Conservation (phyloP, 2,329 filamentous ascomycete genomes). For the Beauveria medogensis region DNA sequence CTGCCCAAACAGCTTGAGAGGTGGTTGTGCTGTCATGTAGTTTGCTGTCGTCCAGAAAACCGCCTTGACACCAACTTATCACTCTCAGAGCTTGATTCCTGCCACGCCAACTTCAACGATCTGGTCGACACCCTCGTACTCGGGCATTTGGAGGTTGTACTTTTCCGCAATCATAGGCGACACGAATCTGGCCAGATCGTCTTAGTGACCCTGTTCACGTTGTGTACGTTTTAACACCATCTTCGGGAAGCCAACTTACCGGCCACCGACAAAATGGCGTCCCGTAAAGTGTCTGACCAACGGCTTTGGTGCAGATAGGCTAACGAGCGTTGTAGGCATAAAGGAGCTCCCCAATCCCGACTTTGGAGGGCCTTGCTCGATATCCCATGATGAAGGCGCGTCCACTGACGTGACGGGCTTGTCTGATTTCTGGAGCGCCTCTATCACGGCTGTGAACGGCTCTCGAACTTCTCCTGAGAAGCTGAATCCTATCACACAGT, state of each 20-base stretch:
- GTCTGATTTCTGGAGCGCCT: slow-evolving; percentile 62
- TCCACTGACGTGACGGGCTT: slow-evolving; percentile 83
- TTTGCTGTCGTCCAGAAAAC: slow-evolving; percentile 8
- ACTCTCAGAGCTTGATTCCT: slow-evolving; percentile 19
- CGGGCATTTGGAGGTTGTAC: slow-evolving; percentile 75
- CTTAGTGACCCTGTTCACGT: slow-evolving; percentile 10
- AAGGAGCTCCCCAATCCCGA: slow-evolving; percentile 73
- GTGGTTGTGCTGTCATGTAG: slow-evolving; percentile 49
- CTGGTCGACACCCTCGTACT: slow-evolving; percentile 82
- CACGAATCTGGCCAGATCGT: slow-evolving; percentile 55
- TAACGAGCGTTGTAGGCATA: slow-evolving; percentile 72
- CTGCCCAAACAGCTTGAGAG: slow-evolving; percentile 49
- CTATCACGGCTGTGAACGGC: slow-evolving; percentile 77
- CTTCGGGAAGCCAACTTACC: slow-evolving; percentile 39
- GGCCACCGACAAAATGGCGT: slow-evolving; percentile 83
- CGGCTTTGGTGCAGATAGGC: slow-evolving; percentile 88
- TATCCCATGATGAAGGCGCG: slow-evolving; percentile 90
- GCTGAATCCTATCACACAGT: slow-evolving; percentile 59
- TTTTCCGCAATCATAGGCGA: slow-evolving; percentile 70
- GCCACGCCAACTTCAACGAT: slow-evolving; percentile 62
- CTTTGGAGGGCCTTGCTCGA: slow-evolving; percentile 73
- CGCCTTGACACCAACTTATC: slow-evolving; percentile 14
- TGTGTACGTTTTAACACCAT: background rate
- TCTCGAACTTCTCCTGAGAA: slow-evolving; percentile 90
- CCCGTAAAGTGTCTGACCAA: slow-evolving; percentile 76